Percentiles rank a stretch among this genome's conserved stretches.
Evolutionary conservation across 1,284 basidiomycete genomes (phyloP).

Genomic region (Cutaneotrichosporon dermatis): DNA sequence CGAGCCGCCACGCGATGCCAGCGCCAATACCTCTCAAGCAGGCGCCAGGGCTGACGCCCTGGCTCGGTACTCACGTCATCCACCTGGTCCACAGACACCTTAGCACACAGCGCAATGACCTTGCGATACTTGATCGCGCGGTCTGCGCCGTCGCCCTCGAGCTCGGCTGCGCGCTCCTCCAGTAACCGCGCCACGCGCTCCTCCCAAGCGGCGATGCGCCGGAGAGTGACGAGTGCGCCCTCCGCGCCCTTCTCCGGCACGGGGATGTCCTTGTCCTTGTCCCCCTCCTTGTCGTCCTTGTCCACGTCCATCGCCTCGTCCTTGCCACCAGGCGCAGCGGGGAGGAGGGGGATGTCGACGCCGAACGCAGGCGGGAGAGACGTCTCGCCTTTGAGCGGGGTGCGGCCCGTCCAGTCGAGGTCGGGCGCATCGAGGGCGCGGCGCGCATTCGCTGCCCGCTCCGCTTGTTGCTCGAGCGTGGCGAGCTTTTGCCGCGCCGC

Average conservation of each 20-base stretch:
- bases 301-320: conserved; percentile 18
- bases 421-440: conserved; percentile 56
- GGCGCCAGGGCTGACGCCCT: conserved; percentile 1
- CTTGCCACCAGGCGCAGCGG: conserved; percentile 45
- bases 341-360: conserved; percentile 39
- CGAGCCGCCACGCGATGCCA: not conserved
- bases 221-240: conserved; percentile 62
- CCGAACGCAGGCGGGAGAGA: conserved; percentile 46
- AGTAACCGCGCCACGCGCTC: conserved; percentile 69
- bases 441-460: conserved; percentile 73
- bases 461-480: conserved; percentile 71
- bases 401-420: conserved; percentile 82
- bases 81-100: conserved; percentile 78
- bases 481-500: conserved; percentile 64
- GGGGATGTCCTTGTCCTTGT: conserved; percentile 24
- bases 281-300: not conserved
- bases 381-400: conserved; percentile 51
- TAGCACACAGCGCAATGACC: conserved; percentile 84
- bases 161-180: conserved; percentile 60
- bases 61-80: conserved; percentile 63
- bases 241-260: conserved; percentile 54
- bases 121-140: conserved; percentile 86
- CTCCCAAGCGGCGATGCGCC: conserved; percentile 77
- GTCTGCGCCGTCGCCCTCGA: conserved; percentile 75
- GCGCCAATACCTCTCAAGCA: not conserved